Conservation (phyloP, 768 basidiomycete species). For the Podaxis mareebaensis region DNA sequence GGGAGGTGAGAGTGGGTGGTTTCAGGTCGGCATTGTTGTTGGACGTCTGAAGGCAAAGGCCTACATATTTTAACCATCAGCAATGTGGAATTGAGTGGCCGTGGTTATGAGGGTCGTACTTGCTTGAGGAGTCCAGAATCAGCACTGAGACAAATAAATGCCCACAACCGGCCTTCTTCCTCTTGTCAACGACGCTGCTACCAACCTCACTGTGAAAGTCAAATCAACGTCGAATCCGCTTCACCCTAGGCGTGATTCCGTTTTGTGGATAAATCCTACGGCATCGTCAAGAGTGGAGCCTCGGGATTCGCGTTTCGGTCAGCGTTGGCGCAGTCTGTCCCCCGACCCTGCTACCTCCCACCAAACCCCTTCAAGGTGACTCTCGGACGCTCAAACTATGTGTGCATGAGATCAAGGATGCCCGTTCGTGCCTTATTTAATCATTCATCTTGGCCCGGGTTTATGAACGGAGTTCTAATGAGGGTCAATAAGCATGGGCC, state of each 20-base stretch:
- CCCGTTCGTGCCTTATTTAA: constrained; percentile 63
- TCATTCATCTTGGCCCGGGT: constrained; percentile 75
- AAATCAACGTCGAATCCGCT: not conserved
- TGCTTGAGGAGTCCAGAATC: not conserved
- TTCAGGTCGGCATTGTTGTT: too few relatives aligned
- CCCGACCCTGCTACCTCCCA: constrained; percentile 43
- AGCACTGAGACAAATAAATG: not conserved
- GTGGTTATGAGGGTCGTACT: not conserved
- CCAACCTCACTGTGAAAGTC: not conserved
- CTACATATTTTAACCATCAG: too few relatives aligned
- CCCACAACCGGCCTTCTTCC: not conserved
- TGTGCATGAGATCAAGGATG: constrained; percentile 73
- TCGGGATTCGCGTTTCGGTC: constrained; percentile 53
- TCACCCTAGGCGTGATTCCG: not conserved
- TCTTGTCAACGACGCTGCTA: not conserved
- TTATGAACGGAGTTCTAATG: constrained; percentile 73
- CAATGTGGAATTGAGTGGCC: too few relatives aligned
- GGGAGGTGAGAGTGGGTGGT: too few relatives aligned
- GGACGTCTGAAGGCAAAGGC: too few relatives aligned
- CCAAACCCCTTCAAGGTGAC: constrained; percentile 62
- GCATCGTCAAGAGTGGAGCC: constrained; percentile 62
- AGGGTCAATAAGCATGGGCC: constrained; percentile 48
- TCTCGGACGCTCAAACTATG: constrained; percentile 64
- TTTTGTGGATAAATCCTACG: constrained; percentile 38
- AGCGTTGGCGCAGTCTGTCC: constrained; percentile 67